A percentile compares a stretch with the other conserved stretches of the same genome.
These are phyloP conservation scores for Tubosaeta sp. DNA, from an alignment of 768 basidiomycete species.

Conservation along the genomic window DNA sequence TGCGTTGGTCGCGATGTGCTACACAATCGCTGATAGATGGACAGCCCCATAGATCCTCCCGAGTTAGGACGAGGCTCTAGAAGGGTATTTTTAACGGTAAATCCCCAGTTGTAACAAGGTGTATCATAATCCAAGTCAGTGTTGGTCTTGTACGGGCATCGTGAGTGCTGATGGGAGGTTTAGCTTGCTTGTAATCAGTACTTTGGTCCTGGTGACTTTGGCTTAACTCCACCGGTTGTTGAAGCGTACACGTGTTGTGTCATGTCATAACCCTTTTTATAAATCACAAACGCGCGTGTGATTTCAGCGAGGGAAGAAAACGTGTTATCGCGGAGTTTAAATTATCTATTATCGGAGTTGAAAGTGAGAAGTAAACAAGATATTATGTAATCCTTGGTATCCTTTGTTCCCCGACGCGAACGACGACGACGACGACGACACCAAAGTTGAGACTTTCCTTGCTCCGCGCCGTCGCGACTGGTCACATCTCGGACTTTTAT, in stretches of 20 bases:
- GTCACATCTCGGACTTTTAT: slow-evolving; percentile 15
- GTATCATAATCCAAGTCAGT: slow-evolving; percentile 23
- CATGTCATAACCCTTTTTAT: slow-evolving; percentile 1
- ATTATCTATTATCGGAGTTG: slow-evolving; percentile 16
- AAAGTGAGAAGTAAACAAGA: slow-evolving; percentile 13
- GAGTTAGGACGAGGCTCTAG: slow-evolving; percentile 6
- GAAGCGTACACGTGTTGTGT: slow-evolving; percentile 15
- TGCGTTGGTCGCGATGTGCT: slow-evolving; percentile 8
- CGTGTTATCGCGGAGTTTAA: slow-evolving; percentile 19
- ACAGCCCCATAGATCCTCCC: slow-evolving; percentile 20
- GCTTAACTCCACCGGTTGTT: slow-evolving; percentile 5
- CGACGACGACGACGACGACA: slow-evolving; percentile 22
- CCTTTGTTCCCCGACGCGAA: slow-evolving; percentile 14
- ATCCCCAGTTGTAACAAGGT: slow-evolving; percentile 17
- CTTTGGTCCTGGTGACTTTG: slow-evolving; percentile 14
- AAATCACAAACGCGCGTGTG: slow-evolving; percentile 15
- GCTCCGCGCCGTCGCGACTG: slow-evolving; percentile 3
- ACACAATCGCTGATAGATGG: slow-evolving; percentile 4
- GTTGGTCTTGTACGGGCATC: not conserved
- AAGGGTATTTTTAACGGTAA: slow-evolving; percentile 26
- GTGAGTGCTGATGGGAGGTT: not conserved
- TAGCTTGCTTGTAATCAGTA: slow-evolving; percentile 13
- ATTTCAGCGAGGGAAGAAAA: slow-evolving; percentile 22
- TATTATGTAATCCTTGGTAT: slow-evolving; percentile 17
- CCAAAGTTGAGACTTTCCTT: slow-evolving; percentile 21